Evolutionary conservation across 371 early-diverging fungal genomes (phyloP).

Genomic region (Mortierella sp.): DNA sequence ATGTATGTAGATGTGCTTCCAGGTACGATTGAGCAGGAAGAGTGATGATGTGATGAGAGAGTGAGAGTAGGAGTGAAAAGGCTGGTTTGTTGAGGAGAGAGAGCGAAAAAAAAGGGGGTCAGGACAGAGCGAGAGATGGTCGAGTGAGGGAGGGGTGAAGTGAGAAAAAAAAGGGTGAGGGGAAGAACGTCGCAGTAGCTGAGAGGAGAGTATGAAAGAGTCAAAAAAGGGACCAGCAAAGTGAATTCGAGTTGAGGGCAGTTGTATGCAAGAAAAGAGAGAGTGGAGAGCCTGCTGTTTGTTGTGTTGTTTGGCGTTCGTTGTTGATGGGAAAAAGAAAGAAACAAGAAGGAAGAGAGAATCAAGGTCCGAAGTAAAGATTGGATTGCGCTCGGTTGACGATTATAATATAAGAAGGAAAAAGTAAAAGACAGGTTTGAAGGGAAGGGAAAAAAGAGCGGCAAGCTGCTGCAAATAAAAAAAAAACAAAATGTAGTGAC

Average conservation of each 20-base stretch:
- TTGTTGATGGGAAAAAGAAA: not conserved
- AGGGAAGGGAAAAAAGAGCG: slow-evolving; percentile 7
- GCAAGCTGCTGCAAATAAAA: not conserved
- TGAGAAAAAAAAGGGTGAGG: not conserved
- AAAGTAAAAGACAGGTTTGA: not conserved
- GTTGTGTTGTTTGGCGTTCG: not conserved
- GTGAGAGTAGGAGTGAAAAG: not conserved
- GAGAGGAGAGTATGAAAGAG: not conserved
- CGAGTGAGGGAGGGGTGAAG: slow-evolving; percentile 3
- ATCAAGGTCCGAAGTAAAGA: not conserved
- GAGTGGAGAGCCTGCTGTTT: not conserved
- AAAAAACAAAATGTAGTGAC: not conserved
- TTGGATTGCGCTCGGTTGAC: not conserved
- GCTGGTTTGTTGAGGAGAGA: not conserved
- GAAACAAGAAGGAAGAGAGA: not conserved
- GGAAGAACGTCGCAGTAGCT: not conserved
- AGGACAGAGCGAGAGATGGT: not conserved
- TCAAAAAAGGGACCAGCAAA: not conserved
- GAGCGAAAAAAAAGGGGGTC: not conserved
- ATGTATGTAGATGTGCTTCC: not conserved
- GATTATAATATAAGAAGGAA: not conserved
- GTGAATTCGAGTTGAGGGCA: not conserved
- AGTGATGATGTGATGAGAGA: not conserved
- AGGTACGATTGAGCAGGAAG: not conserved
- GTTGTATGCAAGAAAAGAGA: not conserved